Evolutionary conservation across 768 basidiomycete genomes (phyloP), one percentile per base, ranked within the genome.

Genomic region (Pleurotus pulmonarius): DNA sequence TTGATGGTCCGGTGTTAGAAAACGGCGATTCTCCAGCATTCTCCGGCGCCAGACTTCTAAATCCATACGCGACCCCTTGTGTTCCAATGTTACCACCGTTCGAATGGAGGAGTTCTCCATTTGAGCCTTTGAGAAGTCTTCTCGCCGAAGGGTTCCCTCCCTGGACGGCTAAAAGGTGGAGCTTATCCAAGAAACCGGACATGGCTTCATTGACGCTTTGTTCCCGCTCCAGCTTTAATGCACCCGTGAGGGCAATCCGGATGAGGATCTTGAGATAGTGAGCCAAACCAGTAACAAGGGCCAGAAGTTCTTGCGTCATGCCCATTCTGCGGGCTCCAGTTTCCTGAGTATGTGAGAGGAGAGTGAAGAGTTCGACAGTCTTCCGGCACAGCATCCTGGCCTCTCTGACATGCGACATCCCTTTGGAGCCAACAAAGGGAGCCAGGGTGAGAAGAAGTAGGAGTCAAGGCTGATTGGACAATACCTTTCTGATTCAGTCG

Each of bases 201-300:
- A 98, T 90, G 1, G 94, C 94, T 57, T 89, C 87, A 43, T 82
- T 77, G 46, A 90, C 85, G 56, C 81, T 82, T 65, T 92, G 84
- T 65, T 99, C 97, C 57, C 94, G 81, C 72, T 99, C 97, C 29
- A 99, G 80, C 73, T 94, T 98, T 58, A 99, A 81, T 4, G 94
- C 92, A 5, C 94, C 95, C 0, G 97, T 98, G 46, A 99, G 78
- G 2, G 97, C 94, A 60, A 99, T 98, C 49, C 97, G 90, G 61
- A 99, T 99, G 54, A 99, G 85, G 72, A 99, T 98, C 77, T 99
- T 99, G 67, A 99, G 87, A 72, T 99, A 98, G 72, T 99, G 97
- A 4, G 97, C 97, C 37, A 99, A 80, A n/a, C 97, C 96, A 0
- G 97, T 99, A 60, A 99, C 97, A 47, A 99, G 85, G 15, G 95